phyloP scores from a whole-genome alignment of 129 eudicot genomes.

The Rutidosis leptorrhynchoides region DNA sequence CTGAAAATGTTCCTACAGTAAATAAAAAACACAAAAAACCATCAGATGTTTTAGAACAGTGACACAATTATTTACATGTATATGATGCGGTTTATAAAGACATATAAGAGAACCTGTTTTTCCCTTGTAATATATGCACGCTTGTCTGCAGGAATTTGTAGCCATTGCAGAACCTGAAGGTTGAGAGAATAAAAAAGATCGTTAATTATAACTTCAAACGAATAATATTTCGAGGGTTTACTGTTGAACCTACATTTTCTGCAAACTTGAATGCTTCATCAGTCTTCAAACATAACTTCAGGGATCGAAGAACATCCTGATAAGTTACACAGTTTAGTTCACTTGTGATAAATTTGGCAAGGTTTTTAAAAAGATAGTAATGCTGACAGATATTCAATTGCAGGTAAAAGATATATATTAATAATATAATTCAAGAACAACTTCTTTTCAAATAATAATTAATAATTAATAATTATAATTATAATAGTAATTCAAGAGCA shows the following conservation, averaged over 20 bases:
- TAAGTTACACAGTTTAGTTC: slow-evolving; percentile 16
- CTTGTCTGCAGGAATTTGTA: slow-evolving; percentile 82
- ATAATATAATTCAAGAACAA: no score
- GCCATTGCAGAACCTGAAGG: slow-evolving; percentile 70
- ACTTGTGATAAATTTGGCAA: neutral
- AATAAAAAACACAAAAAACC: slow-evolving; percentile 7
- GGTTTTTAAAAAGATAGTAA: neutral
- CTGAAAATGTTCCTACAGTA: slow-evolving; percentile 75
- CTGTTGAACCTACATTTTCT: slow-evolving; percentile 54
- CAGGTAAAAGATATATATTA: neutral
- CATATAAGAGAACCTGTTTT: slow-evolving; percentile 55
- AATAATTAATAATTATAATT: no score
- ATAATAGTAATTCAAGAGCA: neutral
- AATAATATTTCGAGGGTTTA: neutral
- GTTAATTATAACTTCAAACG: neutral
- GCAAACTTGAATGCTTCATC: slow-evolving; percentile 82
- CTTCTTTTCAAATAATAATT: no score
- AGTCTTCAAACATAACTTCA: slow-evolving; percentile 65
- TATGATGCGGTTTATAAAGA: neutral
- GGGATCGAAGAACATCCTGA: slow-evolving; percentile 75
- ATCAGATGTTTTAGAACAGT: neutral
- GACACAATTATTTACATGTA: neutral
- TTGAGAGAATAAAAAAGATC: neutral
- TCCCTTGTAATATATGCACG: slow-evolving; percentile 83
- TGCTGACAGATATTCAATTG: neutral